Evolutionary conservation across 2,329 filamentous ascomycete species (phyloP).

Genomic region (Dactylella cylindrospora): DNA sequence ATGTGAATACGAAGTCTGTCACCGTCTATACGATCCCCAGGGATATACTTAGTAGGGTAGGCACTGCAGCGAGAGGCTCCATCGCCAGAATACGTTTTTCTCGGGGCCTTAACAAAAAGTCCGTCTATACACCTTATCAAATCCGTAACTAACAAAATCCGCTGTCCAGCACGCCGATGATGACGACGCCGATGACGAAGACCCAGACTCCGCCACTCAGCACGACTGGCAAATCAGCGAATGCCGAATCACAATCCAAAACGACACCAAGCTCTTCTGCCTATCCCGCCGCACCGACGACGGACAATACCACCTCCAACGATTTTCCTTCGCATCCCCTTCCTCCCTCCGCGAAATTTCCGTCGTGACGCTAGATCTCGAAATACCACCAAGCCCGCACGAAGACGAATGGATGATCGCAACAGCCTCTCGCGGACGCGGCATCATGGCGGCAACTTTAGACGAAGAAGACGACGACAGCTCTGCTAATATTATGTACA

Average conservation of each 20-base stretch:
- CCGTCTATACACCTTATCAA: too few relatives aligned
- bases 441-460: neutral
- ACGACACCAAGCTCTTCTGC: neutral
- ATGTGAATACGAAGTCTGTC: neutral
- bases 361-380: too few relatives aligned
- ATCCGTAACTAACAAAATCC: too few relatives aligned
- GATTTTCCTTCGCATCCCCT: neutral
- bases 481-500: neutral
- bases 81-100: too few relatives aligned
- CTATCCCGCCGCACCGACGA: neutral
- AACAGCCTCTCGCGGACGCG: neutral
- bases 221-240: neutral
- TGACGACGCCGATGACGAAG: neutral
- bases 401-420: too few relatives aligned
- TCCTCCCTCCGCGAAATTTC: too few relatives aligned
- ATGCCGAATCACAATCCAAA: neutral
- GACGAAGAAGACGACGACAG: neutral
- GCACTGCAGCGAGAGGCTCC: too few relatives aligned
- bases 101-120: too few relatives aligned
- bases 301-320: neutral
- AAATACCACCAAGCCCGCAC: too few relatives aligned
- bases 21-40: neutral
- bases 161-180: too few relatives aligned
- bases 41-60: neutral
- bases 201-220: too few relatives aligned